Evolutionary conservation across 495 filamentous ascomycete genomes (phyloP), one percentile per base, ranked within the genome.

Genomic region (Xylaria scruposa): DNA sequence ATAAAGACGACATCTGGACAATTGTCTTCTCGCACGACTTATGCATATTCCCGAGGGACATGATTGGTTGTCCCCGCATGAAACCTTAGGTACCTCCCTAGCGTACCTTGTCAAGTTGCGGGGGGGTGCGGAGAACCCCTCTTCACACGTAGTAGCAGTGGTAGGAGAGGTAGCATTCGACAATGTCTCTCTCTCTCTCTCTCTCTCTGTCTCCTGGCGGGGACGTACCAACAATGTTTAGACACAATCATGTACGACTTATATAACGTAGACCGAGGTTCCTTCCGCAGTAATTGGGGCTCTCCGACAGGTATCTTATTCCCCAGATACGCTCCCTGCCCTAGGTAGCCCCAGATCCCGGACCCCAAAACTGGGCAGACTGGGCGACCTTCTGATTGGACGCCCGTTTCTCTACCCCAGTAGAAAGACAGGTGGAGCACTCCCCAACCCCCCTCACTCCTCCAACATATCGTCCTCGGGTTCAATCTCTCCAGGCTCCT

Each of bases 371-470:
- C 36, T 38, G 36, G 36, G 36, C 36, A 38, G 36, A 53, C 42
- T 17, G 67, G 38, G 10, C 44, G 46, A 8, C 58, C 29, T 66
- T 29, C 67, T 72, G n/a, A 73, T 47, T 64, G 12, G 68, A 65
- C 60, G 72, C 74, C 73, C 74, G 68, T 72, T 73, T 75, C 70
- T 72, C 17, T 67, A 70, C 62, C 73, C 76, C 73, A 70, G 70
- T 73, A n/a, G 38, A 42, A 13, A 42, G 38, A 42, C 38, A 42
- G 38, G 38, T 42, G 38, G 38, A 13, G 9, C 10, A 17, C 3
- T 51, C 51, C 47, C 21, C 76, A 79, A 73, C 77, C 77, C 77
- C 73, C 74, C 77, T 75, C 70, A 70, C 26, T 62, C 53, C 63
- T 67, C 49, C 64, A 67, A 26, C n/a, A 59, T 24, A 21, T 26